These are phyloP conservation scores for Paramecium pentaurelia DNA, from an alignment of 73 alveolate species.

Conservation along the genomic window DNA sequence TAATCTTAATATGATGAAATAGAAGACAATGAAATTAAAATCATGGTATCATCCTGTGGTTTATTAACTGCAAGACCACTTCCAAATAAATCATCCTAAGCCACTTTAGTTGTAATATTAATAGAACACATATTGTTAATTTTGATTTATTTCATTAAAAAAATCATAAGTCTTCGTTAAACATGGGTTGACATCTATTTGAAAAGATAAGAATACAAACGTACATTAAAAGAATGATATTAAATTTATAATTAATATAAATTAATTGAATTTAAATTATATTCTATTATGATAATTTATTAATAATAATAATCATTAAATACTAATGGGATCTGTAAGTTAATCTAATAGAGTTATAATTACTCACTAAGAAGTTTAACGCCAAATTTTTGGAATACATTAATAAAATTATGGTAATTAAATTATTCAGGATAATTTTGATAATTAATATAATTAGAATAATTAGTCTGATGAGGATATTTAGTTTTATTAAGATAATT, in stretches of 20 bases:
- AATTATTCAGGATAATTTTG: too few species aligned
- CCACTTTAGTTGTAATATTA: not conserved
- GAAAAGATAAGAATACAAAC: conserved; percentile 34
- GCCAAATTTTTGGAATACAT: too few species aligned
- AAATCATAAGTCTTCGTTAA: not conserved
- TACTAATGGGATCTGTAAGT: not conserved
- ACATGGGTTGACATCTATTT: conserved; percentile 40
- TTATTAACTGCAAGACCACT: conserved; percentile 48
- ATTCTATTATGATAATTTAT: not conserved
- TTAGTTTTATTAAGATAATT: too few species aligned
- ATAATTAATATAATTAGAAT: too few species aligned
- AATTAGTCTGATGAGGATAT: too few species aligned
- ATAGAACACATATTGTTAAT: conserved; percentile 45
- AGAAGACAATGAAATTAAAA: not conserved
- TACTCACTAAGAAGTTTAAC: too few species aligned
- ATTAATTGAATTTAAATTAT: not conserved
- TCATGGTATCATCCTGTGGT: not conserved
- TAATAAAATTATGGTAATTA: too few species aligned
- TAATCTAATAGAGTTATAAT: too few species aligned
- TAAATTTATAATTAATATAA: not conserved
- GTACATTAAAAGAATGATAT: not conserved
- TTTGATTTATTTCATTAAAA: not conserved
- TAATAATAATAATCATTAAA: too few species aligned
- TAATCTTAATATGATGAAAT: not conserved
- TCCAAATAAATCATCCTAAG: conserved; percentile 25